phyloP scores from a whole-genome alignment of 2,329 filamentous ascomycete genomes.

The Pestalotiopsis sp. region DNA sequence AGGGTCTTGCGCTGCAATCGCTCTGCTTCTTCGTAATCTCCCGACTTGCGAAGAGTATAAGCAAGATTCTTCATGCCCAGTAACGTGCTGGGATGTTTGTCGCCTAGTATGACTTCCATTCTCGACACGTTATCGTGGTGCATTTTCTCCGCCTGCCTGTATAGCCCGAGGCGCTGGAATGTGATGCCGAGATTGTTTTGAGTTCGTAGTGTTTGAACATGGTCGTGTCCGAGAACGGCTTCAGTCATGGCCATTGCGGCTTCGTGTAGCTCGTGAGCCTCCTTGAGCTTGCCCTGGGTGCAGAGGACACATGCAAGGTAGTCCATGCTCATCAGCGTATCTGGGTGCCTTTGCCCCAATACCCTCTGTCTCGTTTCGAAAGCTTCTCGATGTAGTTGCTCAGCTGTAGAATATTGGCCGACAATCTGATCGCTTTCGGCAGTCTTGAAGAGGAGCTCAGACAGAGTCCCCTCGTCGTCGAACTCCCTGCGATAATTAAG shows the following conservation, averaged over 20 bases:
- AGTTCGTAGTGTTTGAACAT: neutral
- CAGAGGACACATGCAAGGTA: neutral
- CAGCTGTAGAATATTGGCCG: neutral
- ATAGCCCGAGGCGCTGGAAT: neutral
- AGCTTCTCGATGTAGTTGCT: neutral
- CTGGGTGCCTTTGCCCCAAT: neutral
- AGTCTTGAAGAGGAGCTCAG: neutral
- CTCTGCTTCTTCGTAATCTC: slow-evolving; percentile 1
- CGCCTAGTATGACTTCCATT: neutral
- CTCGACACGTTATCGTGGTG: neutral
- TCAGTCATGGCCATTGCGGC: neutral
- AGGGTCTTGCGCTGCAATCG: neutral
- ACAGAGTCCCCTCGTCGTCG: neutral
- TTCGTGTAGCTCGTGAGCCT: neutral
- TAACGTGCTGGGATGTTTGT: neutral
- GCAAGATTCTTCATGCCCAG: neutral
- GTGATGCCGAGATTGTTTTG: neutral
- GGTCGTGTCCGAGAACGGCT: neutral
- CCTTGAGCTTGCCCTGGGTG: neutral
- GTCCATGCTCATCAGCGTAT: neutral
- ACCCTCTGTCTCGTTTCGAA: neutral
- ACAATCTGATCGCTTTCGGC: neutral
- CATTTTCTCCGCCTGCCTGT: neutral
- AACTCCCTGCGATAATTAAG: neutral
- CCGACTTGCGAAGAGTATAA: neutral